Evolutionary conservation across 1,284 basidiomycete species (phyloP), one percentile per base, ranked within the genome.

Genomic region (Moesziomyces antarcticus): DNA sequence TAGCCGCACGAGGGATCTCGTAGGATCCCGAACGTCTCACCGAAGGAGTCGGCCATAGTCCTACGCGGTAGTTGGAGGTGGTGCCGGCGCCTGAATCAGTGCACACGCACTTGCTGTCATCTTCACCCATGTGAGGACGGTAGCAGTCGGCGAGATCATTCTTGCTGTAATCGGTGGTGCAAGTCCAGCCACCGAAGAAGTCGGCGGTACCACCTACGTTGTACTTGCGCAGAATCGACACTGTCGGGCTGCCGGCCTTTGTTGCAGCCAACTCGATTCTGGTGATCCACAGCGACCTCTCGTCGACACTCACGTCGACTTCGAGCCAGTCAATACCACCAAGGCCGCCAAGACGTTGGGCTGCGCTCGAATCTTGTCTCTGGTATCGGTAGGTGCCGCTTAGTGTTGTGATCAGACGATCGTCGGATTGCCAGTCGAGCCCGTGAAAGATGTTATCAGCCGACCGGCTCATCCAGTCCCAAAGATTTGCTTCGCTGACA

Each of bases 151-250:
- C 21, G 3, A 9, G 16, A n/a, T 9, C 25, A 35, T 30, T 33
- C 30, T 13, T 2, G 8, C 30, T 33, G 30, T 33, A 33, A 1
- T 33, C 30, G 30, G 30, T 33, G 30, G 13, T 33, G 20, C 55
- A 56, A 5, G 55, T 56, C 55, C 55, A 56, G 5, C 46, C 47
- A 21, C 40, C 55, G 5, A 56, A 43, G 41, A 56, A 56, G 21
- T 56, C 55, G n/a, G 48, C 25, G 9, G 55, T 56, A 10, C 55
- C 55, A 14, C 55, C 55, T 8, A 25, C 55, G 30, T 56, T 56
- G 48, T 56, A 56, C 40, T 56, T 50, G 14, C 44, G 41, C 25
- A 56, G 41, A 21, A 56, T 41, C 2, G 55, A 56, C 4, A 56
- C 54, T 11, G 52, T 4, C 2, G 50, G 24, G 30, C 20, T 11